Evolutionary conservation across 306 rosid genomes (phyloP), one percentile per base, ranked within the genome.

Genomic region (Fagus crenata): DNA sequence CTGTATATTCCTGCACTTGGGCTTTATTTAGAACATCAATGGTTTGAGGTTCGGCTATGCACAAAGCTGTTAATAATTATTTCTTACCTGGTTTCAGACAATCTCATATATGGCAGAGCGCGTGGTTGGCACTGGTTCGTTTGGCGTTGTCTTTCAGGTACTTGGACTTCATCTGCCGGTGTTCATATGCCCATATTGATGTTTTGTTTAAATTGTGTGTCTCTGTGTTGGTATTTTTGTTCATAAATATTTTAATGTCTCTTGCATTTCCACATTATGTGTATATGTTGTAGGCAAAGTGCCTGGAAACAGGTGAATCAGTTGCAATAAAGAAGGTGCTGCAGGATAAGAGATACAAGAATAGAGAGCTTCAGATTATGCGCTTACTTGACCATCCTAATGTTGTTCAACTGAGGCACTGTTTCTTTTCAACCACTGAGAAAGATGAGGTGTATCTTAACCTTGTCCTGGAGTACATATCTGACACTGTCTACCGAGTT

Each of bases 121-220:
- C 7, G 94, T 93, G 78, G 98, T 93, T 58, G 98, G 98, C 28
- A 93, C 94, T 37, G 98, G 97, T 75, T 93, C 98, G 4, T 93
- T 93, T 61, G 98, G 98, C 28, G 90, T 91, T 80, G 98, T 93
- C 72, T 91, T 89, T 80, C 97, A 93, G 98, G 98, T 93, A 90
- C 37, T 71, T 80, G 58, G 77, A 46, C 55, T 81, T 28, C 32
- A 37, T 67, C 73, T 79, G 56, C 37, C 4, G 7, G 22, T 74
- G 67, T 81, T 64, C 39, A 33, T 61, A 3, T 31, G 18, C n/a
- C 22, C 12, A 6, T 55, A 43, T 60, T 35, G 53, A 53, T 72
- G 40, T 56, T 83, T 74, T 71, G 12, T 28, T 75, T 39, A 39
- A 22, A 6, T 69, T 31, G 32, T 61, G 71, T 36, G 41, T 53